A percentile compares a stretch with the other conserved stretches of the same genome.
Evolutionary conservation across 768 basidiomycete species (phyloP).

Genomic region (Naematelia encephala): DNA sequence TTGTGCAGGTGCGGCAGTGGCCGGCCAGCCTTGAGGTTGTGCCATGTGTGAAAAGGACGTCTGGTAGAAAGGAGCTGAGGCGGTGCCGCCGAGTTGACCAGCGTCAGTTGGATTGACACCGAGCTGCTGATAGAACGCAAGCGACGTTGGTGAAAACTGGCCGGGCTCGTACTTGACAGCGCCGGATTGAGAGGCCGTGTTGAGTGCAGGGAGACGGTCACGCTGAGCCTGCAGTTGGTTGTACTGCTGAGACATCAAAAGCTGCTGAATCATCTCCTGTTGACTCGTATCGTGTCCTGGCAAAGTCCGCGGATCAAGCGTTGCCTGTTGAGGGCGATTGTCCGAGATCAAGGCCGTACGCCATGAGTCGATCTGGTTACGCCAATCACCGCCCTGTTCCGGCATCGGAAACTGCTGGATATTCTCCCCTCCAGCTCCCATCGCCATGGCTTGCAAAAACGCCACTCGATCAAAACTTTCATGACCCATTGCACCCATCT

Average conservation of each 20-base stretch:
- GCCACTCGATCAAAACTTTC: constrained; percentile 26
- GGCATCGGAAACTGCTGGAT: constrained; percentile 6
- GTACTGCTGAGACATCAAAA: constrained; percentile 14
- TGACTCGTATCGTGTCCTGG: constrained; percentile 26
- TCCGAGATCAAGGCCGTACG: constrained; percentile 10
- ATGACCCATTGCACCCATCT: constrained; percentile 14
- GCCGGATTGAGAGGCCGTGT: constrained; percentile 15
- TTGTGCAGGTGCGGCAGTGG: constrained; percentile 15
- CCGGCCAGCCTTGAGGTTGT: constrained; percentile 6
- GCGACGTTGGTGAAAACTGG: constrained; percentile 40
- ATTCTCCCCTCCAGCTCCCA: background rate
- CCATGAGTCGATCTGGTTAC: constrained; percentile 33
- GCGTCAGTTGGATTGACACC: constrained; percentile 21
- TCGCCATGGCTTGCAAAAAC: constrained; percentile 16
- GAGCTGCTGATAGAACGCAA: constrained; percentile 40
- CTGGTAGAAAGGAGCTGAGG: constrained; percentile 31
- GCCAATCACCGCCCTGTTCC: constrained; percentile 23
- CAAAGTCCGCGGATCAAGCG: constrained; percentile 33
- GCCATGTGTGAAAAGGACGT: constrained; percentile 26
- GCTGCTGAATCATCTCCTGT: constrained; percentile 15
- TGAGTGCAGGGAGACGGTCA: constrained; percentile 17
- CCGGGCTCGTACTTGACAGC: constrained; percentile 34
- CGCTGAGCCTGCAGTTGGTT: constrained; percentile 30
- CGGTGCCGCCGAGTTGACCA: constrained; percentile 24
- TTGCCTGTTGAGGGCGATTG: constrained; percentile 9